Evolutionary conservation across 169 alveolate genomes (phyloP).

Genomic region (Babesia bigemina): DNA sequence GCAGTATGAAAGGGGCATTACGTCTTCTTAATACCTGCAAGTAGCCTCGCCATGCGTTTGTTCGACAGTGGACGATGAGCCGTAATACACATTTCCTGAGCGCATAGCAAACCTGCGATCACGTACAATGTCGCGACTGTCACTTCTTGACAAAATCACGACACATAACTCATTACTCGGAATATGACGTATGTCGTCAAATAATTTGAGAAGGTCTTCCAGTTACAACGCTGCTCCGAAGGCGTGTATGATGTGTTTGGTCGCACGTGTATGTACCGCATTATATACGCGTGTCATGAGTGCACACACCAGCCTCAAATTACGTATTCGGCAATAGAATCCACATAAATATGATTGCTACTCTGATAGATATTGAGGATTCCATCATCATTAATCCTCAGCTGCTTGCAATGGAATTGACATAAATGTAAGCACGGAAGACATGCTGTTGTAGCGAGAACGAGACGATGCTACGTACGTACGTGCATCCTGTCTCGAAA

Average conservation of each 20-base stretch:
- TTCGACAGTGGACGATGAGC: neutral
- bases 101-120: neutral
- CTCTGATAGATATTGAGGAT: neutral
- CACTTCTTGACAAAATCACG: neutral
- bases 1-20: conserved; percentile 62
- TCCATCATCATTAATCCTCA: neutral
- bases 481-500: too few species aligned
- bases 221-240: too few species aligned
- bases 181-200: too few species aligned
- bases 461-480: too few species aligned
- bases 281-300: too few species aligned
- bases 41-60: neutral
- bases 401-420: neutral
- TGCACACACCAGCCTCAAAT: too few species aligned
- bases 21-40: neutral
- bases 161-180: too few species aligned
- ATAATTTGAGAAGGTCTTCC: too few species aligned
- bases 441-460: neutral
- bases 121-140: neutral
- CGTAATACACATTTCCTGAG: neutral
- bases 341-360: neutral
- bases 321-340: too few species aligned
- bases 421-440: neutral
- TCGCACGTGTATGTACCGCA: too few species aligned
- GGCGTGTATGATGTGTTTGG: too few species aligned